Base-by-base conservation (phyloP, 169 alveolate genomes). In the Cryptosporidium parvum region DNA sequence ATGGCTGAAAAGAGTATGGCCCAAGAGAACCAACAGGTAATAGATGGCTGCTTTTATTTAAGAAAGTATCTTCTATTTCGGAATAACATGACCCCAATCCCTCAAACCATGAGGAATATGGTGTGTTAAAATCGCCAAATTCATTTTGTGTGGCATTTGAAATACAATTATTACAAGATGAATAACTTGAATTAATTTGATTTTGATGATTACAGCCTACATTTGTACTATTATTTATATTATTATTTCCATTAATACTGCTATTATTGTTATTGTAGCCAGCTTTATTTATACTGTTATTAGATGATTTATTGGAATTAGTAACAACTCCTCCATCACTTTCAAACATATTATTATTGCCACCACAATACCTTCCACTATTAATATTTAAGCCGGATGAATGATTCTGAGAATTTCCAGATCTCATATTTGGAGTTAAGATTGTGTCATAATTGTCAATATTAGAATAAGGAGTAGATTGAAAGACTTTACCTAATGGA, bases 1-100 rank as follows among this genome's bases (percentile, higher is more conserved):
- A 75, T 56, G 86, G 86, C 44, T 75, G 86, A 39, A 75, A 75
- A 52, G 86, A 75, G 58, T 75, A 75, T 18, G 86, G 86, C 42
- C 86, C 86, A 75, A 75, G 86, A 23, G 86, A 75, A 23, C 86
- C 86, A 33, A 58, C 61, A 26, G 86, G 86, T 33, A 59, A 44
- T 75, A 75, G 8, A 37, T 75, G 71, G 14, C 61, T 75, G 26
- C 65, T 39, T 61, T 75, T 75, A n/a, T 14, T 75, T 53, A 75
- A 53, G 65, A 75, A 75, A 35, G 86, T 35, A 58, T 75, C 86
- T 52, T 75, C 86, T 35, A 75, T 75, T 35, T 75, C 86, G 12
- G 86, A 75, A 53, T 75, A 75, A 16, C 86, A 75, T 1, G 86
- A 58, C 10, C 86, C 86, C 18, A 75, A 61, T 1, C 86, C 86